Conservation (phyloP, 768 basidiomycete genomes). For the Tephrocybe rancida region DNA sequence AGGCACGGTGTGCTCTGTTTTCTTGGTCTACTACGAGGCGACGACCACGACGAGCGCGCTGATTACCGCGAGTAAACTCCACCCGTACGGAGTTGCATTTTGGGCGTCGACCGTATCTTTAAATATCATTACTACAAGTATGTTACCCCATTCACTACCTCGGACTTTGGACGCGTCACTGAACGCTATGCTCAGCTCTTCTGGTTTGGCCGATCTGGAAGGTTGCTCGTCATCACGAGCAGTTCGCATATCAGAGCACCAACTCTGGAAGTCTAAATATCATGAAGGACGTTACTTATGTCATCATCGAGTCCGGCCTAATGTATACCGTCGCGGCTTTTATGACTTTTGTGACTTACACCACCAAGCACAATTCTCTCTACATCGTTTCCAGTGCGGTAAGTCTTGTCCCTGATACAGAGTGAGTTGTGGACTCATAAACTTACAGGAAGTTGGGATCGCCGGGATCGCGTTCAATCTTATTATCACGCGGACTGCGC, state of each 20-base stretch:
- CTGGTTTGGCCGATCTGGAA: neutral
- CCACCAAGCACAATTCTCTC: conserved; percentile 1
- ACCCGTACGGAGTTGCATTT: neutral
- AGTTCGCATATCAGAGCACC: neutral
- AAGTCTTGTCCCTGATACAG: neutral
- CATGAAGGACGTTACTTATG: neutral
- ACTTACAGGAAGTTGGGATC: conserved; percentile 1
- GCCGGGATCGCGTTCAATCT: conserved; percentile 11
- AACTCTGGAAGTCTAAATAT: neutral
- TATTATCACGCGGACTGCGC: conserved; percentile 4
- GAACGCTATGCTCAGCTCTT: too few species aligned
- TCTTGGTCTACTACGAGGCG: neutral
- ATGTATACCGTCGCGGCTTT: conserved; percentile 4
- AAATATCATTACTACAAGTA: conserved; percentile 4
- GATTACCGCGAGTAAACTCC: neutral
- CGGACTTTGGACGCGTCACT: neutral
- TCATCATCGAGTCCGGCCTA: conserved; percentile 5
- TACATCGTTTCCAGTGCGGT: conserved; percentile 5
- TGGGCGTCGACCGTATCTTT: neutral
- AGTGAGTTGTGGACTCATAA: neutral
- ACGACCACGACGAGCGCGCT: neutral
- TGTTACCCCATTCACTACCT: neutral
- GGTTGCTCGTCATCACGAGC: neutral
- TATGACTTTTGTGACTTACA: conserved; percentile 10
- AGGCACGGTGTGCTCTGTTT: neutral